Conservation (phyloP, 176 grass and related monocot genomes). For the Avena atlantica region DNA sequence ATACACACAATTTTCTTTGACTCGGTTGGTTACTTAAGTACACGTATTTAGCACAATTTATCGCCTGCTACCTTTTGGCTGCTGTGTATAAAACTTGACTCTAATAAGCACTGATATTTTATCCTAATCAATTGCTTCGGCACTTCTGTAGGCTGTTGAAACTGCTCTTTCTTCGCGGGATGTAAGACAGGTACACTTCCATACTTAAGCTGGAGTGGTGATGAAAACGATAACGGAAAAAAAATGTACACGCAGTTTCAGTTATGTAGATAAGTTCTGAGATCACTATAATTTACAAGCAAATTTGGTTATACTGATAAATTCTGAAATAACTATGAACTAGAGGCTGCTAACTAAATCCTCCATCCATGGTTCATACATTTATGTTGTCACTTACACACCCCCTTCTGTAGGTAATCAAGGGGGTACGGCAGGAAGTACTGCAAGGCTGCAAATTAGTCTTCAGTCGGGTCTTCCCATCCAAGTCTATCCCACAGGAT, state of each 20-base stretch:
- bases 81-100: not conserved
- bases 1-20: conserved; percentile 86
- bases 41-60: conserved; percentile 27
- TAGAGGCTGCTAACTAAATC: conserved; percentile 10
- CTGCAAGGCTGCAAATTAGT: conserved; percentile 80
- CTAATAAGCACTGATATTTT: not conserved
- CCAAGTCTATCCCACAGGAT: conserved; percentile 40
- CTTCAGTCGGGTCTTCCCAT: conserved; percentile 81
- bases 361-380: not conserved
- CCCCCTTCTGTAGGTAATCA: conserved; percentile 61
- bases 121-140: conserved; percentile 24
- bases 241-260: not conserved
- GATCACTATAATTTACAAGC: not conserved
- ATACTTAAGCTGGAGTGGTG: not conserved
- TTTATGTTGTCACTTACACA: conserved; percentile 16
- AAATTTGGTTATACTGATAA: conserved; percentile 24
- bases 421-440: conserved; percentile 60
- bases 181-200: conserved; percentile 71
- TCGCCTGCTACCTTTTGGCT: not conserved
- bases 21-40: conserved; percentile 54
- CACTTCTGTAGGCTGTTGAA: conserved; percentile 60
- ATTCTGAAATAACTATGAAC: conserved; percentile 17
- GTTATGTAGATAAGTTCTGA: conserved; percentile 7
- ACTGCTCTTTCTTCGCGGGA: conserved; percentile 65
- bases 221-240: not conserved